Evolutionary conservation across 495 filamentous ascomycete genomes (phyloP).

Genomic region (Penicillium lagena): DNA sequence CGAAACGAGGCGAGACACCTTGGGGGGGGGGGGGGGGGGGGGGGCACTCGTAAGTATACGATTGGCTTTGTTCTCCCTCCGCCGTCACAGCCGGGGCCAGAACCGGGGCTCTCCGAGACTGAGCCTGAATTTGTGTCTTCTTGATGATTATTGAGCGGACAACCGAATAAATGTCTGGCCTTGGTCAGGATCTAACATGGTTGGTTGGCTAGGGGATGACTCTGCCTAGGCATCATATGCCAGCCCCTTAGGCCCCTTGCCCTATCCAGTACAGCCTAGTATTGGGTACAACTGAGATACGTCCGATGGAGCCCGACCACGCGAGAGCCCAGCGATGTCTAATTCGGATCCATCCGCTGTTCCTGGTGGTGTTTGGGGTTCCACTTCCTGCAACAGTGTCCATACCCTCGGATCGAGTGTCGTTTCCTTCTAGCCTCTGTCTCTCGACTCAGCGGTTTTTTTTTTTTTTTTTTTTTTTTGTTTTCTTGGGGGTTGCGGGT

Average conservation of each 20-base stretch:
- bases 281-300: neutral
- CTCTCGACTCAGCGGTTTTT: conserved; percentile 1
- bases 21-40: neutral
- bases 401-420: conserved; percentile 12
- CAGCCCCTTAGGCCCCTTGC: conserved; percentile 6
- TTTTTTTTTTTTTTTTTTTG: conserved; percentile 8
- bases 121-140: conserved; percentile 2
- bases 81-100: neutral
- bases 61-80: neutral
- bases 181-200: conserved; percentile 7
- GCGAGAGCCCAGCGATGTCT: conserved; percentile 11
- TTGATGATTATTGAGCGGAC: conserved; percentile 8
- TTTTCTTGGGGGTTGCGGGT: neutral
- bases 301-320: conserved; percentile 21
- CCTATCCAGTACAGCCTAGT: neutral
- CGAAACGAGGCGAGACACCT: no score
- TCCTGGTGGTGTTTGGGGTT: conserved; percentile 9
- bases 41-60: neutral
- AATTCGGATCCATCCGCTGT: conserved; percentile 24
- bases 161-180: conserved; percentile 14
- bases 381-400: no score
- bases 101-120: conserved; percentile 6
- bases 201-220: conserved; percentile 7
- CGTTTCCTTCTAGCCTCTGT: conserved; percentile 9
- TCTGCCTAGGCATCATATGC: conserved; percentile 23